Percentiles rank a stretch among this genome's conserved stretches.
phyloP scores from a whole-genome alignment of 352 stramenopile species.

The Globisporangium acanthophoron region DNA sequence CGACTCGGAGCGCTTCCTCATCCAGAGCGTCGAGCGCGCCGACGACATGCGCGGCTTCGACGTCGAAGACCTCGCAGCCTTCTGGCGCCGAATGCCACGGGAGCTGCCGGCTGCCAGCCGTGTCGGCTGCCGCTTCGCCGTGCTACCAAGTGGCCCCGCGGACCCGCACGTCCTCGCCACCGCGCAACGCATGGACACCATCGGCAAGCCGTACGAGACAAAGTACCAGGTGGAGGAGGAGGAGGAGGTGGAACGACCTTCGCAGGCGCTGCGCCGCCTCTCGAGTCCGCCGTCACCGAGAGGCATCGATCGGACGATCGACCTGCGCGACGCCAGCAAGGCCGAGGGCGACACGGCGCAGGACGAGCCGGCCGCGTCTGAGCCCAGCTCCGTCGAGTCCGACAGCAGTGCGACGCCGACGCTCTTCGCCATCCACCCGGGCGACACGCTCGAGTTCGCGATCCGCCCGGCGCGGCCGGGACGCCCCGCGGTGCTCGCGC shows the following conservation, averaged over 20 bases:
- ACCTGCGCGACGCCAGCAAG: not conserved
- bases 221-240: not conserved
- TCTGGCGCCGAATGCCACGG: slow-evolving; percentile 54
- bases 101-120: slow-evolving; percentile 59
- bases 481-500: slow-evolving; percentile 7
- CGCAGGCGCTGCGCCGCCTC: not conserved
- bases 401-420: not conserved
- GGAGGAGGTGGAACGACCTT: not conserved
- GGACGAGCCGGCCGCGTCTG: not conserved
- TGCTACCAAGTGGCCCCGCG: not conserved
- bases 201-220: slow-evolving; percentile 1
- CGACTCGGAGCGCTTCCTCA: slow-evolving; percentile 44
- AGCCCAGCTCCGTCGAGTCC: not conserved
- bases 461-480: slow-evolving; percentile 28
- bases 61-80: slow-evolving; percentile 22
- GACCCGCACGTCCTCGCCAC: not conserved
- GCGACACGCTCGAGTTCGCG: slow-evolving; percentile 35
- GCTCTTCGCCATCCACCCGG: slow-evolving; percentile 39
- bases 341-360: not conserved
- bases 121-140: slow-evolving; percentile 51
- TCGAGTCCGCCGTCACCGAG: not conserved
- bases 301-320: slow-evolving; percentile 11
- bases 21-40: slow-evolving; percentile 47
- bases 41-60: slow-evolving; percentile 44
- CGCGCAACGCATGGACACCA: slow-evolving; percentile 1